Evolutionary conservation across 176 grass and related monocot genomes (phyloP), one percentile per base, ranked within the genome.

Genomic region (Rhynchospora pubera): DNA sequence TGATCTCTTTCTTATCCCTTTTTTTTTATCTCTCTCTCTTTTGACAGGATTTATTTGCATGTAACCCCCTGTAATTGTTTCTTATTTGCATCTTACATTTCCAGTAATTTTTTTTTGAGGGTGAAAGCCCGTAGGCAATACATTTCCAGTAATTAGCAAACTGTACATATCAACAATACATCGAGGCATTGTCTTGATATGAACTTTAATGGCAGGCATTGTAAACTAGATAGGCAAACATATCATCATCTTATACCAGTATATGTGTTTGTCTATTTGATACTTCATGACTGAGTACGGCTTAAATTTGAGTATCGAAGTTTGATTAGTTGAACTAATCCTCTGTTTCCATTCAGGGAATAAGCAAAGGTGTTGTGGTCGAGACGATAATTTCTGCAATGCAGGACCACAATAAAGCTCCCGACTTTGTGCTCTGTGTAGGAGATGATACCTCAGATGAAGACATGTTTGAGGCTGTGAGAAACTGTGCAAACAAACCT

Each of bases 381-480:
- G 61, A 86, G 14, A 84, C 76, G 32, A 76, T 93, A 32, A 77
- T 90, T 62, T 61, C 62, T 10, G 52, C 85, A 16, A 59, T 86
- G 85, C 52, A 43, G 34, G 66, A 52, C 50, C 63, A 57, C 16
- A 84, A 82, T 45, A 86, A 81, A 78, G 39, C 72, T 43, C 88
- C 91, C 10, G 91, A 93, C 34, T 90, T 93, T 85, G 62, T 93
- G 26, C 47, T 90, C 0, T 93, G 91, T 42, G 70, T 93, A 51
- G 91, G 91, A 18, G 88, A 93, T 82, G 91, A 93, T 83, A 81
- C 62, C n/a, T 93, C 91, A 0, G 91, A 93, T 32, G 91, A 93
- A 62, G 91, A 90, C 77, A 93, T 93, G 91, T 93, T 93, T 66
- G 86, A 84, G 71, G 85, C 75, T 46, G 66, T 86, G 44, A 57